Percentiles rank a stretch among this genome's conserved stretches.
Conservation (phyloP, 2,329 filamentous ascomycete species). For the Colletotrichum sp. region DNA sequence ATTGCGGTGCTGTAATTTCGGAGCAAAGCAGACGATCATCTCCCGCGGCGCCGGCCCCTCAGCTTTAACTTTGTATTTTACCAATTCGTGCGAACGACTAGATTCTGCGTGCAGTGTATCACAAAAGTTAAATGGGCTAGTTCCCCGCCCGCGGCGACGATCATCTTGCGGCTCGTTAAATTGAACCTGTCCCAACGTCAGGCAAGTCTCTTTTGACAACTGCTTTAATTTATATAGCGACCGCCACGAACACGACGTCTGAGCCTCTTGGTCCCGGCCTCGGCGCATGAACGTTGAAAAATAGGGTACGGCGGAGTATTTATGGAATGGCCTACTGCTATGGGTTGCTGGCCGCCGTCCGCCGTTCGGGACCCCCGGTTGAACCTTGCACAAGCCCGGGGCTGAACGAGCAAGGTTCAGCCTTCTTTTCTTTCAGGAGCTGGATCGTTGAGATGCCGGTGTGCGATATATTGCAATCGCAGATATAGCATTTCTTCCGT, state of each 20-base stretch:
- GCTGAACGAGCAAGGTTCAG: neutral
- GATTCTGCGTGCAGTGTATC: neutral
- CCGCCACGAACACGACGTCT: neutral
- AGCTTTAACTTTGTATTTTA: neutral
- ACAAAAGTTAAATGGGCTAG: neutral
- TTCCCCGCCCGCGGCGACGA: neutral
- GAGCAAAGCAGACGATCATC: neutral
- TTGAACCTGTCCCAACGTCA: neutral
- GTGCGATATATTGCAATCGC: constrained; percentile 2
- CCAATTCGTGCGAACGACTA: neutral
- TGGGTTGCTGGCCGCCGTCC: neutral
- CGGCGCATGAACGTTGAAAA: constrained; percentile 10
- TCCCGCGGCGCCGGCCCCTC: neutral
- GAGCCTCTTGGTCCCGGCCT: neutral
- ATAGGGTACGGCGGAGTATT: constrained; percentile 5
- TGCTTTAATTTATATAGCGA: neutral
- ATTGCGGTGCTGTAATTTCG: neutral
- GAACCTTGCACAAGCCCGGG: neutral
- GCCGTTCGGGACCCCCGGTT: neutral
- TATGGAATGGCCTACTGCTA: too few relatives aligned
- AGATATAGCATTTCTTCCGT: neutral
- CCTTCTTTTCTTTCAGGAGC: neutral
- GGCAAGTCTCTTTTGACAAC: neutral
- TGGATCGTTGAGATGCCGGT: neutral
- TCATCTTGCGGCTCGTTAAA: neutral